A percentile compares a stretch with the other conserved stretches of the same genome.
These are phyloP conservation scores for Macroventuria anomochaeta DNA, from an alignment of 2,329 filamentous ascomycete species.

Conservation along the genomic window DNA sequence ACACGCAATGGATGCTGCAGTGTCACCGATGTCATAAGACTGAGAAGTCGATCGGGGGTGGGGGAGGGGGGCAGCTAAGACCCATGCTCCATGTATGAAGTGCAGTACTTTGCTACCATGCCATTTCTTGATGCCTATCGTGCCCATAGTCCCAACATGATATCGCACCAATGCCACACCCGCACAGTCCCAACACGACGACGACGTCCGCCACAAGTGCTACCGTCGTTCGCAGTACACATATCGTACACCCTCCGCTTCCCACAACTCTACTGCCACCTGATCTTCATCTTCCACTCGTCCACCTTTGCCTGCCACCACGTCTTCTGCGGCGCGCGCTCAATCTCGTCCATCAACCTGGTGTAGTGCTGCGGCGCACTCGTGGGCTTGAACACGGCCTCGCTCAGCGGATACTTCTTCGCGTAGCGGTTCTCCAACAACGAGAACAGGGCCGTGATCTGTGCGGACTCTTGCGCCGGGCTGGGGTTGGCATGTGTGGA, in stretches of 20 bases:
- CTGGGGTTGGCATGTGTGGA: conserved; percentile 19
- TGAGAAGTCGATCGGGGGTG: too few relatives aligned
- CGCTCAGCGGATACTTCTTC: conserved; percentile 47
- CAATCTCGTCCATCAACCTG: conserved; percentile 46
- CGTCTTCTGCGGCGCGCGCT: conserved; percentile 42
- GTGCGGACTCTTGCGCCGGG: conserved; percentile 48
- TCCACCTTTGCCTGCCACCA: conserved; percentile 46
- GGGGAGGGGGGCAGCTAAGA: too few relatives aligned
- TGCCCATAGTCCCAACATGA: too few relatives aligned
- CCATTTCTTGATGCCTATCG: too few relatives aligned
- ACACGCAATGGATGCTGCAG: too few relatives aligned
- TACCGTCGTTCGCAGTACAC: not conserved
- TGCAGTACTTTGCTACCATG: too few relatives aligned
- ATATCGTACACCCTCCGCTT: not conserved
- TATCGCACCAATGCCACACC: too few relatives aligned
- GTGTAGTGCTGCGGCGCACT: conserved; percentile 47
- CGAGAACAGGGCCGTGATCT: conserved; percentile 65
- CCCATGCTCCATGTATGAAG: too few relatives aligned
- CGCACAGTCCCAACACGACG: too few relatives aligned
- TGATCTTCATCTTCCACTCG: conserved; percentile 48
- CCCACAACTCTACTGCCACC: conserved; percentile 32
- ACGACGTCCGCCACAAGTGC: too few relatives aligned
- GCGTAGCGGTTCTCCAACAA: conserved; percentile 66
- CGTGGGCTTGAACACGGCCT: conserved; percentile 39
- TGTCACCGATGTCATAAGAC: too few relatives aligned